These are phyloP conservation scores for Yarrowia yakushimensis DNA, from an alignment of 805 yeast species.

Conservation along the genomic window DNA sequence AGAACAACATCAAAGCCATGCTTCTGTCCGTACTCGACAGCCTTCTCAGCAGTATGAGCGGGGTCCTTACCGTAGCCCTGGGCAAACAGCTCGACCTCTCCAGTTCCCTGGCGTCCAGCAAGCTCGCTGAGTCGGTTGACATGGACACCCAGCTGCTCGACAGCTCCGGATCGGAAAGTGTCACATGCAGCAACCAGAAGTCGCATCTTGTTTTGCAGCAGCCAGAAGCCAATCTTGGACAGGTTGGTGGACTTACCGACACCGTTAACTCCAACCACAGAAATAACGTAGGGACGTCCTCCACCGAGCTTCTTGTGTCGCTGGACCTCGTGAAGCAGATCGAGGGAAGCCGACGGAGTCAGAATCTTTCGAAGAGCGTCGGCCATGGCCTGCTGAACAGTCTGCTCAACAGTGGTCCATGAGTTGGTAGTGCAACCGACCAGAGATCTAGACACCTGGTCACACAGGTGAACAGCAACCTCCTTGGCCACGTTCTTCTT, in stretches of 20 bases:
- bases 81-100: slow-evolving; percentile 73
- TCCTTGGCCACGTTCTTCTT: slow-evolving; percentile 88
- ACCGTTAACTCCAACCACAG: slow-evolving; percentile 97
- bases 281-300: slow-evolving; percentile 78
- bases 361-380: slow-evolving; percentile 63
- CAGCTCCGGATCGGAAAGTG: slow-evolving; percentile 97
- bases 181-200: slow-evolving; percentile 95
- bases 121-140: slow-evolving; percentile 76
- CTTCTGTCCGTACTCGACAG: slow-evolving; percentile 72
- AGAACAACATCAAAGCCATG: slow-evolving; percentile 77
- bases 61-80: slow-evolving; percentile 99
- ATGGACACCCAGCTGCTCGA: slow-evolving; percentile 93
- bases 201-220: slow-evolving; percentile 79
- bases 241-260: slow-evolving; percentile 96
- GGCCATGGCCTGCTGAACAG: slow-evolving; percentile 60
- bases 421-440: slow-evolving; percentile 67
- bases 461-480: slow-evolving; percentile 70
- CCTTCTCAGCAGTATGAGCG: slow-evolving; percentile 87
- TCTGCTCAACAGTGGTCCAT: slow-evolving; percentile 69
- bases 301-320: slow-evolving; percentile 36
- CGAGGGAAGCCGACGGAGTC: slow-evolving; percentile 89
- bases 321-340: slow-evolving; percentile 77
- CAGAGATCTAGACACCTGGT: slow-evolving; percentile 64
- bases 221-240: slow-evolving; percentile 93
- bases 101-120: slow-evolving; percentile 49